Evolutionary conservation across 257 asterid genomes (phyloP), one percentile per base, ranked within the genome.

Genomic region (Ehretia macrophylla): DNA sequence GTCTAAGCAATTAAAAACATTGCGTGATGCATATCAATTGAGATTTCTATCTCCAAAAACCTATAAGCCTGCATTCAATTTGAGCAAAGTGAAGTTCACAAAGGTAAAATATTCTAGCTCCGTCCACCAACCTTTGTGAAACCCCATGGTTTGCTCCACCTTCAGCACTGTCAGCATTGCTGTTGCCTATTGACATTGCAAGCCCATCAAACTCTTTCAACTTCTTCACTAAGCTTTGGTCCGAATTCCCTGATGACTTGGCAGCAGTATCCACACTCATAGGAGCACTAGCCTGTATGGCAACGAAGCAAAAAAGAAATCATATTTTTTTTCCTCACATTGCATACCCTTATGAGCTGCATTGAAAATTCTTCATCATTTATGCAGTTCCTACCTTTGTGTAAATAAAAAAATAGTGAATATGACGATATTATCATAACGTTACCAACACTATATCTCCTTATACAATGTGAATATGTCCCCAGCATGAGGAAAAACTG

Each of bases 121-220:
- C 35, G 6, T 27, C 35, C 52, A 79, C 81, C 58, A 65, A 93
- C 99, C 99, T 93, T 63, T 93, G 90, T 32, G 92, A 79, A 62
- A 58, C 20, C 60, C 79, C 75, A 61, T 67, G 82, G 62, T 83
- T 86, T 19, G 84, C 40, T 60, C 76, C 93, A 68, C 60, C 90
- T 11, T 85, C 96, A 42, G 83, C 77, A 54, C 71, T 73, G 45
- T 78, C 78, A 40, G 74, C 69, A 59, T 76, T 83, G 48, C 83
- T 92, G 57, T 85, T 85, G 69, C 94, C 94, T 22, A 85, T 72
- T 32, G 99, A 87, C 82, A 89, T 90, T 9, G 95, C 83, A 55
- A 86, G 90, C 65, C 95, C 96, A 58, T 85, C 89, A 63, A 86
- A 81, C 50, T 80, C 96, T 79, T 81, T 89, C 74, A 86, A 66